These are phyloP conservation scores for Rhizophagus sp. DNA, from an alignment of 192 early-diverging fungal genomes.

Conservation along the genomic window DNA sequence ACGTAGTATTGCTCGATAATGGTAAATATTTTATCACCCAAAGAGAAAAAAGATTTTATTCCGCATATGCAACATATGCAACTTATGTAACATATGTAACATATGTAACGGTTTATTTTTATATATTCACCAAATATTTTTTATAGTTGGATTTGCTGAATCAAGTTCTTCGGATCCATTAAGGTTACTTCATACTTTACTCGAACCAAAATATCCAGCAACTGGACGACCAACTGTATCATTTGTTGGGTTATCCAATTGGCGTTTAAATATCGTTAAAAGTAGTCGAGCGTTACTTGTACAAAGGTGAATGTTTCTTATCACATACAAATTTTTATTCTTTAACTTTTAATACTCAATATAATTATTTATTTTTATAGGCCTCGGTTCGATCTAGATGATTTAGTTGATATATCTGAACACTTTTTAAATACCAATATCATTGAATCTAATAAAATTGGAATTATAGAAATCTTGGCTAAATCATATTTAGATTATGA, in stretches of 20 bases:
- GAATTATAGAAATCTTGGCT: neutral
- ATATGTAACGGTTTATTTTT: too few species aligned
- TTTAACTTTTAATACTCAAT: neutral
- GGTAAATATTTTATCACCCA: constrained; percentile 14
- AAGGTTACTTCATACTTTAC: constrained; percentile 28
- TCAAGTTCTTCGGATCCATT: constrained; percentile 11
- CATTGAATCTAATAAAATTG: neutral
- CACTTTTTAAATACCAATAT: neutral
- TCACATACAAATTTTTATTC: too few species aligned
- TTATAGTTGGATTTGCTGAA: constrained; percentile 27
- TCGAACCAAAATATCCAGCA: constrained; percentile 29
- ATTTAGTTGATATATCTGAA: neutral
- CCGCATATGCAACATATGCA: too few species aligned
- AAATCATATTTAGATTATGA: neutral
- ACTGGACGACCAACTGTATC: neutral
- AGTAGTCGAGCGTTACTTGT: constrained; percentile 24
- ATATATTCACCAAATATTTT: neutral
- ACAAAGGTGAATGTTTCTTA: neutral
- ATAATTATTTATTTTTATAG: neutral
- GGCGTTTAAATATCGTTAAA: constrained; percentile 31
- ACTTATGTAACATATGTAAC: too few species aligned
- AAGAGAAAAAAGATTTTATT: too few species aligned
- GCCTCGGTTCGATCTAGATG: neutral
- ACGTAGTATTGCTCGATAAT: constrained; percentile 31
- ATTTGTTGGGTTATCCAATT: constrained; percentile 31